phyloP scores from a whole-genome alignment of 1,284 basidiomycete species.

The Leccinum holopus region DNA sequence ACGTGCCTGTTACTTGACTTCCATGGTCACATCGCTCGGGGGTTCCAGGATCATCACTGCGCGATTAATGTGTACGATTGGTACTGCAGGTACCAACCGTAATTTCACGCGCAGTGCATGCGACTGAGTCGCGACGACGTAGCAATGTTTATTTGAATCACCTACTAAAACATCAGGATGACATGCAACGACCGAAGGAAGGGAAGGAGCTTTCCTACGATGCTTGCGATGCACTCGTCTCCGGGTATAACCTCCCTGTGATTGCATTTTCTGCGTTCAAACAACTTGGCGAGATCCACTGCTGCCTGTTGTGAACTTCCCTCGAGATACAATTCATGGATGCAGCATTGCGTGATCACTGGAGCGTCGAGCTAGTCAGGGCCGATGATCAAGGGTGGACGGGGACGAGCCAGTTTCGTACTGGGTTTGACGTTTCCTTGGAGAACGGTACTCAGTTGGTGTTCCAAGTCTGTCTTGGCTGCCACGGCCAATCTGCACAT shows the following conservation, averaged over 20 bases:
- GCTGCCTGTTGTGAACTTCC: conserved; percentile 69
- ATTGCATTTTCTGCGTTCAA: conserved; percentile 93
- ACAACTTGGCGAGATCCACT: conserved; percentile 87
- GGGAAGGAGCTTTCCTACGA: conserved; percentile 65
- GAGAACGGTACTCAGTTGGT: conserved; percentile 71
- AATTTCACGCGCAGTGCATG: conserved; percentile 64
- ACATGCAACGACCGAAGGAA: conserved; percentile 4
- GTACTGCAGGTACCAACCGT: conserved; percentile 74
- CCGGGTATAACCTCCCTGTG: conserved; percentile 81
- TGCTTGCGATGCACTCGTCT: conserved; percentile 79
- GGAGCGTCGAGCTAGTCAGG: conserved; percentile 39
- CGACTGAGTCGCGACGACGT: conserved; percentile 82
- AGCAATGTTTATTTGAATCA: conserved; percentile 86
- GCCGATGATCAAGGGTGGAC: conserved; percentile 18
- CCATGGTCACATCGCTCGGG: conserved; percentile 73
- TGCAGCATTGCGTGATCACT: conserved; percentile 98
- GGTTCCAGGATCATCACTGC: conserved; percentile 90
- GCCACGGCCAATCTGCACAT: conserved; percentile 72
- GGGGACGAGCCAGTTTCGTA: conserved; percentile 44
- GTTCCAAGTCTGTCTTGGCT: conserved; percentile 71
- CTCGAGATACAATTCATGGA: conserved; percentile 84
- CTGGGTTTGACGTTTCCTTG: conserved; percentile 88
- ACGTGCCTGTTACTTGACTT: conserved; percentile 63
- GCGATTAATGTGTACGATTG: conserved; percentile 86
- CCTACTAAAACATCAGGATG: conserved; percentile 46